Percentiles rank a stretch among this genome's conserved stretches.
Evolutionary conservation across 768 basidiomycete species (phyloP).

Genomic region (Leccinellum albellum): DNA sequence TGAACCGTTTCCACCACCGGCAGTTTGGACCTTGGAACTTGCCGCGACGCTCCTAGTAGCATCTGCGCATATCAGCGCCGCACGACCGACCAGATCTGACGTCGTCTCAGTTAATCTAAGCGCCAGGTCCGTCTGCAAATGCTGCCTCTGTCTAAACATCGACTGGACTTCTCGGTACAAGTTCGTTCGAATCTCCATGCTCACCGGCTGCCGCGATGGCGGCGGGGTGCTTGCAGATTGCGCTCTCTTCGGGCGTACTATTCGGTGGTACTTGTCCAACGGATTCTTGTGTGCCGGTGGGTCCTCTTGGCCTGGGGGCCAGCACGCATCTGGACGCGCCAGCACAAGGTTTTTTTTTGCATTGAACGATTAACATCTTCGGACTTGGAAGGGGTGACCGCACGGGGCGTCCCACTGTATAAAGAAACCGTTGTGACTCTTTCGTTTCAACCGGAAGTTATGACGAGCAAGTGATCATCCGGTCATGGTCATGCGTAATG

Average conservation of each 20-base stretch:
- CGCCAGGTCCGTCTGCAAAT: background rate
- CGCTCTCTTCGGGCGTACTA: slow-evolving; percentile 18
- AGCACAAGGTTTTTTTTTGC: slow-evolving; percentile 1
- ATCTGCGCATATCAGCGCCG: background rate
- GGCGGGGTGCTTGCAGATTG: slow-evolving; percentile 14
- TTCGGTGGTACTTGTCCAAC: slow-evolving; percentile 16
- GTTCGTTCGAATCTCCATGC: slow-evolving; percentile 18
- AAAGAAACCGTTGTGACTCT: slow-evolving; percentile 1
- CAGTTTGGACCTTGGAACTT: background rate
- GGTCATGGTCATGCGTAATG: slow-evolving; percentile 2
- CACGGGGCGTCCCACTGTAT: background rate
- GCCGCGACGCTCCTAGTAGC: background rate
- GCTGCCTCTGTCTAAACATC: background rate
- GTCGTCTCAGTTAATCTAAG: slow-evolving; percentile 16
- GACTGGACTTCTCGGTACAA: background rate
- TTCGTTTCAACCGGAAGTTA: slow-evolving; percentile 7
- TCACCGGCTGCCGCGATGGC: slow-evolving; percentile 25
- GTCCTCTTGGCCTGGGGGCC: background rate
- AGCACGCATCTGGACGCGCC: slow-evolving; percentile 9
- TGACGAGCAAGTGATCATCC: background rate
- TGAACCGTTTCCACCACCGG: background rate
- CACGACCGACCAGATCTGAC: slow-evolving; percentile 12
- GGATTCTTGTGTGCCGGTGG: slow-evolving; percentile 5
- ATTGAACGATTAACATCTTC: background rate
- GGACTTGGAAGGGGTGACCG: slow-evolving; percentile 1